A percentile compares a stretch with the other conserved stretches of the same genome.
Evolutionary conservation across 1,284 basidiomycete genomes (phyloP).

Genomic region (Malassezia obtusa): DNA sequence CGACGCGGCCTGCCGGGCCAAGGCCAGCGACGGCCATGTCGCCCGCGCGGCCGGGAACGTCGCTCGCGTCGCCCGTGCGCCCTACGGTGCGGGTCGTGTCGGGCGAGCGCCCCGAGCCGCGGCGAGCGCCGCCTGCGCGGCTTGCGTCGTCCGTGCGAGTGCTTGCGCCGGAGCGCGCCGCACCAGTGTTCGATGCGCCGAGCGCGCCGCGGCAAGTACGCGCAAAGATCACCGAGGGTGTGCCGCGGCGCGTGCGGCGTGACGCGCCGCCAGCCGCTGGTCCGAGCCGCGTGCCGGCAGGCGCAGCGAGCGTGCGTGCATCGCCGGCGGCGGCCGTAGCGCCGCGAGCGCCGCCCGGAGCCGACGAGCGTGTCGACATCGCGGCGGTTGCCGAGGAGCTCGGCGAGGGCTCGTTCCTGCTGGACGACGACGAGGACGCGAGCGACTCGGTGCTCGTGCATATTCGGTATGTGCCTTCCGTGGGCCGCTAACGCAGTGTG

Average conservation of each 20-base stretch:
- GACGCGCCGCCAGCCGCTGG: neutral
- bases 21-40: neutral
- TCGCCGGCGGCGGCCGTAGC: neutral
- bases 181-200: neutral
- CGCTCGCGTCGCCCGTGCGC: neutral
- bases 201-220: neutral
- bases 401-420: constrained; percentile 34
- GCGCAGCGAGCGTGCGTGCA: neutral
- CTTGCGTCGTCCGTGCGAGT: neutral
- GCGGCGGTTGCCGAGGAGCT: constrained; percentile 5
- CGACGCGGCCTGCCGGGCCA: neutral
- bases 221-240: constrained; percentile 13
- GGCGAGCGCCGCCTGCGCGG: neutral
- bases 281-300: neutral
- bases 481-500: neutral
- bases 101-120: neutral
- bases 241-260: neutral
- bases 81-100: neutral
- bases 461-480: constrained; percentile 18
- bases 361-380: constrained; percentile 4
- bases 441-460: constrained; percentile 21
- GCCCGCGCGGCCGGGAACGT: neutral
- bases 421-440: constrained; percentile 20
- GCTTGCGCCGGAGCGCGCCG: neutral
- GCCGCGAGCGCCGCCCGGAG: neutral